Base-by-base conservation (phyloP, 345 rosid genomes). In the Zanthoxylum bungeanum region DNA sequence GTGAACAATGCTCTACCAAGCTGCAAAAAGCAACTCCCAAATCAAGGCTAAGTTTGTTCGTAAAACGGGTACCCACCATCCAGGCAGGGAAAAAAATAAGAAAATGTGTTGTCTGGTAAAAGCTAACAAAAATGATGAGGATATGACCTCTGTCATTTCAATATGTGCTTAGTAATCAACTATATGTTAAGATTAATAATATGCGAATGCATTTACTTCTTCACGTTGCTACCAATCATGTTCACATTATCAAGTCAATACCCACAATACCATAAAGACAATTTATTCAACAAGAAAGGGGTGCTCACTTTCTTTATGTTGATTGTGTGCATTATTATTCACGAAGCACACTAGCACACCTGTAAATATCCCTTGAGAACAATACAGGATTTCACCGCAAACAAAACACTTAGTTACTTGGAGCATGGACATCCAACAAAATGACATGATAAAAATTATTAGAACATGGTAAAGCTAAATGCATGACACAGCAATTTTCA, bases 1-100 rank as follows among this genome's bases (percentile, higher is more conserved):
- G 88, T 92, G 82, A 95, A 95, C 30, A 95, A 52, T 64, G 92
- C 85, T 78, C 99, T 87, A 22, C 98, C 99, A 72, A 94, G 97
- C 97, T 92, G 95, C 82, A 83, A 16, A 58, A 74, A 74, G 69
- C 56, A 68, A 49, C 39, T 69, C 7, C 6, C 27, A 61, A 9
- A 5, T 57, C 40, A 6, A 58, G 39, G 14, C 19, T 6, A 33
- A 62, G 66, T 25, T 42, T 6, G 25, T 22, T n/a, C n/a, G n/a
- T n/a, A n/a, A 28, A 59, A 31, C 33, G n/a, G 46, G 58, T 14
- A 51, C 51, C 17, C 42, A 7, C 2, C 50, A 64, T 9, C 62
- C 25, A 21, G 8, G 16, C 21, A 64, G 39, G 3, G 16, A 37
- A 53, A 17, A 68, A 24, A 24, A 55, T 24, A 22, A 63, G 51